Evolutionary conservation across 108 stramenopile genomes (phyloP).

Genomic region (Hondaea fermentalgiana): DNA sequence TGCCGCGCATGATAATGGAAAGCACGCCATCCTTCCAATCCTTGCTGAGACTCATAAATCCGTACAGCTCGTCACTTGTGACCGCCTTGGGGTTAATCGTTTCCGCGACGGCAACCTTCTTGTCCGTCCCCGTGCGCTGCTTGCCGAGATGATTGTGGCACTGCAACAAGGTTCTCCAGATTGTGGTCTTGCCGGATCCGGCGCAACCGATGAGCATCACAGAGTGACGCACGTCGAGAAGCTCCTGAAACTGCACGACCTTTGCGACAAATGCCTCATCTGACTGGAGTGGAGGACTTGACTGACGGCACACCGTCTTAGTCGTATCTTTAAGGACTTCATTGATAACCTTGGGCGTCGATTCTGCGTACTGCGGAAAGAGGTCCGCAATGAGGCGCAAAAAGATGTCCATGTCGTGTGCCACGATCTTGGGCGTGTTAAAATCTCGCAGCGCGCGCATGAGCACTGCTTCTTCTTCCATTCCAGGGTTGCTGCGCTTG

Average conservation of each 20-base stretch:
- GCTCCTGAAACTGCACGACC: slow-evolving; percentile 71
- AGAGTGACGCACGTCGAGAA: slow-evolving; percentile 76
- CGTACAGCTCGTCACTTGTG: slow-evolving; percentile 76
- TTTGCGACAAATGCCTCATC: slow-evolving; percentile 63
- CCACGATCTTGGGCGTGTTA: slow-evolving; percentile 80
- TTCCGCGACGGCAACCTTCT: slow-evolving; percentile 65
- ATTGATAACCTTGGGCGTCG: slow-evolving; percentile 67
- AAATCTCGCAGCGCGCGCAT: slow-evolving; percentile 84
- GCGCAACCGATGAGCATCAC: slow-evolving; percentile 82
- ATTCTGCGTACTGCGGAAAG: slow-evolving; percentile 40
- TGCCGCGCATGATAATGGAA: slow-evolving; percentile 79
- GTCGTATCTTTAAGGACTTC: slow-evolving; percentile 60
- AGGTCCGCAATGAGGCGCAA: slow-evolving; percentile 73
- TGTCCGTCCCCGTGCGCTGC: slow-evolving; percentile 50
- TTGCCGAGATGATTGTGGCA: slow-evolving; percentile 58
- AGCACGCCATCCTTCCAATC: slow-evolving; percentile 85
- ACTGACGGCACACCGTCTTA: slow-evolving; percentile 32
- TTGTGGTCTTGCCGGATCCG: slow-evolving; percentile 75
- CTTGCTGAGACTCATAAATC: slow-evolving; percentile 79
- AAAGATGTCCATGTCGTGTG: slow-evolving; percentile 75
- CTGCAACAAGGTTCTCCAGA: slow-evolving; percentile 76
- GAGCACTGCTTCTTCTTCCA: slow-evolving; percentile 71
- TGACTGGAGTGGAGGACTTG: slow-evolving; percentile 37
- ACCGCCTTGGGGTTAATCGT: slow-evolving; percentile 83
- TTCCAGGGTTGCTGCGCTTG: slow-evolving; percentile 73